A percentile compares a stretch with the other conserved stretches of the same genome.
These are phyloP conservation scores for Orbilia oligospora DNA, from an alignment of 2,329 filamentous ascomycete genomes.

Conservation along the genomic window DNA sequence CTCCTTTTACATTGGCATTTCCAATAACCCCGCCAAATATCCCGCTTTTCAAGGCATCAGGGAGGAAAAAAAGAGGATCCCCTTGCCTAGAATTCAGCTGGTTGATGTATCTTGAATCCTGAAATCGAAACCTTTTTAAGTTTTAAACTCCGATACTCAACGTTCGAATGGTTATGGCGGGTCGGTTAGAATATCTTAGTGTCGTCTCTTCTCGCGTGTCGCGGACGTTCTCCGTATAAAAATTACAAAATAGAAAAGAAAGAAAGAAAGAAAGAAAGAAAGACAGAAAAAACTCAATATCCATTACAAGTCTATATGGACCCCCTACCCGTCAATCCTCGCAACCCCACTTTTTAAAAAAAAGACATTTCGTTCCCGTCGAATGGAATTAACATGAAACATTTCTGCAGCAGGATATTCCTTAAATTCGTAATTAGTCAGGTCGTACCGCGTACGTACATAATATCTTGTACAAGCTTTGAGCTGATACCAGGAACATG, in stretches of 20 bases:
- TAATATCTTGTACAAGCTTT: constrained; percentile 26
- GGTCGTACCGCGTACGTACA: too few species aligned
- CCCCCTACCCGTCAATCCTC: constrained; percentile 20
- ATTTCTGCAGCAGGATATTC: not conserved
- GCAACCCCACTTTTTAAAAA: constrained; percentile 11
- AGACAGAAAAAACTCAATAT: constrained; percentile 27
- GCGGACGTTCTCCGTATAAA: constrained; percentile 1
- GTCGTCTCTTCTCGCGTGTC: constrained; percentile 9
- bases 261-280: too few species aligned
- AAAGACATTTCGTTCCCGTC: not conserved
- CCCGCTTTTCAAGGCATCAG: not conserved
- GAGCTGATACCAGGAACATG: constrained; percentile 16
- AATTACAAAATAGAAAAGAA: too few species aligned
- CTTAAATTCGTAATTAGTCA: constrained; percentile 2
- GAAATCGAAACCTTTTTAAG: constrained; percentile 33
- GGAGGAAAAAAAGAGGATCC: not conserved
- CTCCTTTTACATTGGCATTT: constrained; percentile 16
- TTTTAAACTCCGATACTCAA: constrained; percentile 52
- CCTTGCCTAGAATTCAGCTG: constrained; percentile 1
- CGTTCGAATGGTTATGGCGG: constrained; percentile 32
- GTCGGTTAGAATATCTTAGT: constrained; percentile 49
- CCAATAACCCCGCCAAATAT: constrained; percentile 22
- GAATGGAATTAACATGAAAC: constrained; percentile 22
- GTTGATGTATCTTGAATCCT: constrained; percentile 2
- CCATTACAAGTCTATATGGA: constrained; percentile 26